phyloP scores from a whole-genome alignment of 805 yeast genomes.

The Naumovozyma dairenensis region DNA sequence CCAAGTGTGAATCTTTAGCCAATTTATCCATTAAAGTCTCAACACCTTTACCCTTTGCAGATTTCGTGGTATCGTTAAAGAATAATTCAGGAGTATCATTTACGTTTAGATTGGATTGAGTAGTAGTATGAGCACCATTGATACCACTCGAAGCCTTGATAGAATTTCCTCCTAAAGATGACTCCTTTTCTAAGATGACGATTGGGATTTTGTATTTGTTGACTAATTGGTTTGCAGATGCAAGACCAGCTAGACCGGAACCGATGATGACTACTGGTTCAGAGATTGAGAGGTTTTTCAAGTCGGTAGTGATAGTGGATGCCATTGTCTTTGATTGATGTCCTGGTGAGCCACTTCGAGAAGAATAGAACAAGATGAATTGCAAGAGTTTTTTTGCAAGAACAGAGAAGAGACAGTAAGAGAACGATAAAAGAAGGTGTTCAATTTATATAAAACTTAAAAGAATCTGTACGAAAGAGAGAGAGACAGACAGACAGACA shows the following conservation, averaged over 20 bases:
- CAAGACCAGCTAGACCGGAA: slow-evolving; percentile 48
- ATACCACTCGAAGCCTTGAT: slow-evolving; percentile 56
- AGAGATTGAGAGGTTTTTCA: too few species aligned
- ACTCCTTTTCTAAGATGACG: slow-evolving; percentile 40
- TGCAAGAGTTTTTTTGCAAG: too few species aligned
- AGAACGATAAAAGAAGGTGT: too few species aligned
- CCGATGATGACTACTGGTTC: slow-evolving; percentile 43
- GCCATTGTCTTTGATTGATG: background rate
- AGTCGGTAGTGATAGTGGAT: too few species aligned
- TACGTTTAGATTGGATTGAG: slow-evolving; percentile 43
- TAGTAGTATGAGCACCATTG: slow-evolving; percentile 56
- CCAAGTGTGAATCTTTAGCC: slow-evolving; percentile 51
- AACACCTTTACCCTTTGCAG: slow-evolving; percentile 56
- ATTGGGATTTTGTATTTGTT: slow-evolving; percentile 34
- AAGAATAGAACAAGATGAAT: too few species aligned
- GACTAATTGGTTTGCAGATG: slow-evolving; percentile 34
- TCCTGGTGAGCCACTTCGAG: too few species aligned
- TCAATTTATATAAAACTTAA: too few species aligned
- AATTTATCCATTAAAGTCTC: slow-evolving; percentile 48
- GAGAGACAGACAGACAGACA: too few species aligned
- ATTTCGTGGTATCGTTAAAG: slow-evolving; percentile 54
- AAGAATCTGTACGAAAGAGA: too few species aligned
- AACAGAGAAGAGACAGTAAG: too few species aligned
- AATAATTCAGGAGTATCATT: slow-evolving; percentile 52
- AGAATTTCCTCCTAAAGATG: slow-evolving; percentile 48